Evolutionary conservation across 1,139 yeast genomes (phyloP), one percentile per base, ranked within the genome.

Genomic region (Candida pseudoviswanathii): DNA sequence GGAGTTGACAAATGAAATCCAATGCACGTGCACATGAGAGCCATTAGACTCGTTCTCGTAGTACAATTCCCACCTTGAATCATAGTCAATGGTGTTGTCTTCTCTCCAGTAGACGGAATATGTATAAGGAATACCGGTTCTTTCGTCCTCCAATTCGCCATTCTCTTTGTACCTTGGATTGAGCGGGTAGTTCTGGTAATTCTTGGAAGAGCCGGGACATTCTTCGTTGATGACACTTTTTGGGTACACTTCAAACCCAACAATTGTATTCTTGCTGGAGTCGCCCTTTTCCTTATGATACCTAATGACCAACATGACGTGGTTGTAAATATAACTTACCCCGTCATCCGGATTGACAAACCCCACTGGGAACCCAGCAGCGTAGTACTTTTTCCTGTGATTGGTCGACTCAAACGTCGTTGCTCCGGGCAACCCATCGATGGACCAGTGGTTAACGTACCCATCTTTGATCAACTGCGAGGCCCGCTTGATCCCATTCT

Each of bases 71-170:
- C 96, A 89, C 57, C 97, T 74, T 53, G 83, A 76, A 45, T 77
- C 77, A 79, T 91, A 88, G 41, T 81, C 80, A 30, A 88, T 74
- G 2, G 83, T 76, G 44, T 73, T 71, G 53, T 90, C 96, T 65
- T 90, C 96, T 64, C 95, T 76, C 96, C 96, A 91, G 63, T 87
- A 87, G 3, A 91, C 92, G 0, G 96, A 82, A 61, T 90, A 91
- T 1, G 96, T 87, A 67, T 83, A 90, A 6, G 94, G 91, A 42
- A 90, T 81, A 5, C 74, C 59, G 1, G 72, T 64, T 42, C 71
- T 70, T 11, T 56, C 50, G 26, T 59, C 54, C 1, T 56, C 48
- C 24, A 58, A 51, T n/a, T 60, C 54, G 29, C 66, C 67, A 9
- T 57, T 51, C 7, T 53, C 50, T 47, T 57, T 59, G 25, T 58